Evolutionary conservation across 2,329 filamentous ascomycete species (phyloP), one percentile per base, ranked within the genome.

Genomic region (Fusarium sp.): DNA sequence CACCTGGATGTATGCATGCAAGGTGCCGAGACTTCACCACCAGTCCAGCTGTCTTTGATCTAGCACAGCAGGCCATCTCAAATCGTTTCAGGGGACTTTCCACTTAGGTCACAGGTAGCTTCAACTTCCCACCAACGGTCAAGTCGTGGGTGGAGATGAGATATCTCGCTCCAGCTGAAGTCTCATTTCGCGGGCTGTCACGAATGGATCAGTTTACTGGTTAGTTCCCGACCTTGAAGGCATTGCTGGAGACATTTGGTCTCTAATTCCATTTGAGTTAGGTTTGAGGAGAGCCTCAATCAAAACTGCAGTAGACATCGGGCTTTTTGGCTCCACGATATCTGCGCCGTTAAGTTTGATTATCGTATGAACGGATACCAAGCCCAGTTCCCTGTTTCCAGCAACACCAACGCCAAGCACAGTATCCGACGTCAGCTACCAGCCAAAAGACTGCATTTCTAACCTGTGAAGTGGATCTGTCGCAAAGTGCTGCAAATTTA

Each of bases 401-500:
- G 44, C 55, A 71, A 58, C 47, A 58, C 25, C 46, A 57, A 59
- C 53, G 58, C 63, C 63, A 71, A 65, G 49, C 60, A 71, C 45
- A 45, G 46, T 49, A 69, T 60, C 53, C 67, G 67, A 71, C 58
- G 53, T 58, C 58, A 69, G 56, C 48, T 61, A 66, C 48, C 54
- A 64, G 58, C 48, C 47, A 71, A 45, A 69, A 30, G 30, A 49
- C 48, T 60, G 64, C 47, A 48, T 62, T 62, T 54, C 45, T 56
- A 56, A 62, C 65, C 55, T 52, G 15, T 44, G n/a, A 56, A 65
- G 56, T 62, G 64, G 54, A 58, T 64, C 40, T 65, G 51, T 61
- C 43, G 44, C 48, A 65, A 53, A 59, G 56, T 60, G 63, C 63
- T 60, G 55, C 62, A 72, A 74, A 72, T 74, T 75, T 68, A 62